phyloP scores from a whole-genome alignment of 495 filamentous ascomycete species.

The Amphirosellinia nigrospora region DNA sequence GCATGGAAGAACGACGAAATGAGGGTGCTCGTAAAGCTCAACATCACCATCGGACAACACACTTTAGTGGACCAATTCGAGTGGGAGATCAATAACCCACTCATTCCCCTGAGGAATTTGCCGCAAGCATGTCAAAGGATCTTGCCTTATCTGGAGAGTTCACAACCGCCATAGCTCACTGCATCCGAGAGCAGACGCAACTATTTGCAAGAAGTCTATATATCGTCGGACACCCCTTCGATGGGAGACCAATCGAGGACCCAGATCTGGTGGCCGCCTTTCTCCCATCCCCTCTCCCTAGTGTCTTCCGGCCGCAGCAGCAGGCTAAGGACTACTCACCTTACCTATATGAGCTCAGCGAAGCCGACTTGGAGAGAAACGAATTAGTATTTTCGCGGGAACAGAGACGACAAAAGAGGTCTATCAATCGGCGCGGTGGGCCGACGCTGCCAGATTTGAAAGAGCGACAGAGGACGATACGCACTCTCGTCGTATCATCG shows the following conservation, averaged over 20 bases:
- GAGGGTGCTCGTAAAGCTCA: conserved; percentile 92
- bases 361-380: conserved; percentile 86
- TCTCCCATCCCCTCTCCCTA: conserved; percentile 80
- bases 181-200: conserved; percentile 93
- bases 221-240: conserved; percentile 90
- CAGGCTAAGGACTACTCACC: conserved; percentile 92
- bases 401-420: conserved; percentile 91
- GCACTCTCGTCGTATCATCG: conserved; percentile 87
- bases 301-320: conserved; percentile 85
- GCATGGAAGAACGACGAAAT: conserved; percentile 99
- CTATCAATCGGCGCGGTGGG: conserved; percentile 90
- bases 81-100: conserved; percentile 96
- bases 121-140: conserved; percentile 83
- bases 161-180: conserved; percentile 95
- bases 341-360: conserved; percentile 90
- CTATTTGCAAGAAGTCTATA: conserved; percentile 93
- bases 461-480: conserved; percentile 88
- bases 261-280: conserved; percentile 84
- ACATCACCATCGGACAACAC: conserved; percentile 96
- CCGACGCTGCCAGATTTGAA: conserved; percentile 96
- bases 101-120: conserved; percentile 93
- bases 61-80: conserved; percentile 97
- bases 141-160: conserved; percentile 95
- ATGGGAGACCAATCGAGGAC: conserved; percentile 91
- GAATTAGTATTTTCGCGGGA: conserved; percentile 93